A percentile compares a stretch with the other conserved stretches of the same genome.
Conservation (phyloP, 106 monocot species). For the Amphibolis antarctica region DNA sequence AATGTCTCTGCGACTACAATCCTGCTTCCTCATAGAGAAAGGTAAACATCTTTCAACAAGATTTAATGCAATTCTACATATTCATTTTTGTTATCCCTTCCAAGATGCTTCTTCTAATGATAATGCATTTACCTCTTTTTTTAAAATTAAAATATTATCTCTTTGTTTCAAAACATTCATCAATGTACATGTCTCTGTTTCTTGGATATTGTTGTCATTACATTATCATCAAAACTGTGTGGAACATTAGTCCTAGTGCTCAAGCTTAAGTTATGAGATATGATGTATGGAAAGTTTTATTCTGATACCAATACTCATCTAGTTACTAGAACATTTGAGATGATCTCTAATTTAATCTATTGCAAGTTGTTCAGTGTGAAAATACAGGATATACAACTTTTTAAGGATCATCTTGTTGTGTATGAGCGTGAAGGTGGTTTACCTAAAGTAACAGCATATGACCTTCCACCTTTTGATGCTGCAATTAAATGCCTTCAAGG, state of each 20-base stretch:
- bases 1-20: constrained; percentile 46
- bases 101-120: too few relatives aligned
- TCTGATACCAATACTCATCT: not conserved
- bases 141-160: too few relatives aligned
- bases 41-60: constrained; percentile 24
- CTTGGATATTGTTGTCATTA: too few relatives aligned
- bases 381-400: constrained; percentile 49
- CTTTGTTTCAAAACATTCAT: too few relatives aligned
- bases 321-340: not conserved
- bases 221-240: too few relatives aligned
- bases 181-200: too few relatives aligned
- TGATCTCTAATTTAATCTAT: not conserved
- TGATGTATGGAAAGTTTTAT: too few relatives aligned
- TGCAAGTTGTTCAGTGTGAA: constrained; percentile 43
- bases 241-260: too few relatives aligned
- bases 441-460: constrained; percentile 38
- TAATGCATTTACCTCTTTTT: too few relatives aligned
- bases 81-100: not conserved
- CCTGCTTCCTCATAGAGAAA: constrained; percentile 84
- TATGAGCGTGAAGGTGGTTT: constrained; percentile 70
- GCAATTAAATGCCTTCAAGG: constrained; percentile 26
- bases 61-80: not conserved
- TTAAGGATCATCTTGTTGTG: constrained; percentile 49
- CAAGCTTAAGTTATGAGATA: too few relatives aligned
- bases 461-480: constrained; percentile 41